Evolutionary conservation across 441 rosid genomes (phyloP), one percentile per base, ranked within the genome.

Genomic region (Adansonia madagascariensis): DNA sequence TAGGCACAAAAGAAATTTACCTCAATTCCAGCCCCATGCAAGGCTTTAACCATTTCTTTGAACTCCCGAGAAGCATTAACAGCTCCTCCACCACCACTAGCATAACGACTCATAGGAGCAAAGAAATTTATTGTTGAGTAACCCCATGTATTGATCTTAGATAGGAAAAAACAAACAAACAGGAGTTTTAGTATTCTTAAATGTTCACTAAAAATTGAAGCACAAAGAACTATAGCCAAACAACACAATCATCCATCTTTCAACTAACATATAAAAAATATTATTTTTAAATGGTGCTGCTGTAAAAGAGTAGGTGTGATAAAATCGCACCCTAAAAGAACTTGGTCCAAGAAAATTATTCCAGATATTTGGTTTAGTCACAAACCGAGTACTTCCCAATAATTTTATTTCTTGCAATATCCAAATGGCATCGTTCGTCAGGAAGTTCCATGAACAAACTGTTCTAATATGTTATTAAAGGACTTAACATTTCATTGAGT

Each of bases 111-210:
- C 99, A 95, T 92, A 7, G 99, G 98, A 84, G 99, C 85, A 82
- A 96, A 96, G 90, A 96, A 96, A 84, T 96, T 96, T 85, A 92
- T 87, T 15, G 99, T 96, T 3, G 99, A 95, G 82, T 95, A 96
- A 74, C 99, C 99, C 99, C 99, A 96, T 57, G 97, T 96, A 83
- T 96, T 96, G 77, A 96, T 83, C 99, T 96, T 75, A 53, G n/a
- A 68, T 63, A 60, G 80, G 18, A 18, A 55, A 57, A 67, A 17
- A 80, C 49, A 71, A 39, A 39, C 7, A 62, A 4, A 62, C 18
- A 62, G 22, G 64, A 17, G 22, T 71, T 56, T 71, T 11, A 71
- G 50, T 55, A 18, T 55, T 55, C 24, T 71, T 55, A 55, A 49
- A 53, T 10, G 39, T 53, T 35, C 75, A 71, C 49, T 6, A 17